Conservation (phyloP, 176 grass and related monocot genomes). For the Thinopyrum elongatum region DNA sequence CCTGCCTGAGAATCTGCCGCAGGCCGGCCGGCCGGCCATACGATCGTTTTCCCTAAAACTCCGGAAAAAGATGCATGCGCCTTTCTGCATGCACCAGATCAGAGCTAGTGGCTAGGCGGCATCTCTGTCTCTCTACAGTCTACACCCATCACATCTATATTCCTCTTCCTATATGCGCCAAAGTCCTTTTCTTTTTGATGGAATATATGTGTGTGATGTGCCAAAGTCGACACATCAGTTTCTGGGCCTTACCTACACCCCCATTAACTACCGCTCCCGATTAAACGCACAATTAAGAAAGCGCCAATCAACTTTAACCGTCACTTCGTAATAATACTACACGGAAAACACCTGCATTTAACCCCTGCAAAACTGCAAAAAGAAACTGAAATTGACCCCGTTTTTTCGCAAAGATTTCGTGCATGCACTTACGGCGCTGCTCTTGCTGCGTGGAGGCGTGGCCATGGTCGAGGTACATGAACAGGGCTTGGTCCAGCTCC, state of each 20-base stretch:
- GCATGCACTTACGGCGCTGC: conserved; percentile 50
- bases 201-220: neutral
- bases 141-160: neutral
- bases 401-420: no score
- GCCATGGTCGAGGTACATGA: conserved; percentile 77
- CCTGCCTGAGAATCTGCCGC: conserved; percentile 38
- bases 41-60: neutral
- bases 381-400: neutral
- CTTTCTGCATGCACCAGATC: conserved; percentile 36
- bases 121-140: neutral
- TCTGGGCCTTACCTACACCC: conserved; percentile 30
- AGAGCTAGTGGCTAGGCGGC: neutral
- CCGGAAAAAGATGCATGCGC: conserved; percentile 45
- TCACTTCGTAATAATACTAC: neutral
- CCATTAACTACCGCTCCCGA: neutral
- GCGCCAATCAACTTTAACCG: neutral
- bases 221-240: neutral
- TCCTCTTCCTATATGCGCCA: neutral
- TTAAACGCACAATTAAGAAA: conserved; percentile 2
- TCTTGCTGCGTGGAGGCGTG: conserved; percentile 48
- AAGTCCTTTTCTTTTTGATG: neutral
- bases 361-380: neutral
- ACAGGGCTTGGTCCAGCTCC: conserved; percentile 73
- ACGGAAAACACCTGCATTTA: neutral
- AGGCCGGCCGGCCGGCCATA: conserved; percentile 18